phyloP scores from a whole-genome alignment of 306 rosid species.

The Acacia crassicarpa region DNA sequence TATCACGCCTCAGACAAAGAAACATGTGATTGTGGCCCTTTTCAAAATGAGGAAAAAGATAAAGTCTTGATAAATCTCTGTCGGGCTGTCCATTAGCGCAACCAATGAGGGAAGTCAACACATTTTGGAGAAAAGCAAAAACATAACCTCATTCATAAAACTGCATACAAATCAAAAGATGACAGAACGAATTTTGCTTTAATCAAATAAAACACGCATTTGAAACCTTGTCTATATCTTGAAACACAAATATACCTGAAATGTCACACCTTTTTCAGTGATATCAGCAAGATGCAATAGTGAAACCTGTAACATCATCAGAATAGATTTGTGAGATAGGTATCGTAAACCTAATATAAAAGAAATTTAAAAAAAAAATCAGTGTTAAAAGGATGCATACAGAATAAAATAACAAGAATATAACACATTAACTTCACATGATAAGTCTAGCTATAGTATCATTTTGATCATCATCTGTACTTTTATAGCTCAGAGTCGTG shows the following conservation, averaged over 20 bases:
- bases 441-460: constrained; percentile 13
- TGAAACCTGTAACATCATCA: constrained; percentile 65
- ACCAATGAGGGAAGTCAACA: constrained; percentile 5
- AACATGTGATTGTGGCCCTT: not conserved
- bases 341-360: not conserved
- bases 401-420: constrained; percentile 4
- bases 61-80: not conserved
- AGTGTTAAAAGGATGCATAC: not conserved
- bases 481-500: not conserved
- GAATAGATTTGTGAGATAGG: constrained; percentile 30
- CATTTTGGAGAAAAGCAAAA: not conserved
- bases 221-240: constrained; percentile 13
- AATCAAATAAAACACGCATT: constrained; percentile 15
- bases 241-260: constrained; percentile 64
- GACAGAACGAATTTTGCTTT: not conserved
- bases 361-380: not conserved
- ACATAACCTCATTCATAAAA: not conserved
- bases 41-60: not conserved
- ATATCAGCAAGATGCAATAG: constrained; percentile 95
- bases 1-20: not conserved
- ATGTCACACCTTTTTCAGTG: constrained; percentile 94
- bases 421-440: constrained; percentile 19
- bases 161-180: not conserved
- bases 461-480: constrained; percentile 4
- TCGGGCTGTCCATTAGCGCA: not conserved